Conservation (phyloP, 495 filamentous ascomycete species). For the Hypoxylon fragiforme region DNA sequence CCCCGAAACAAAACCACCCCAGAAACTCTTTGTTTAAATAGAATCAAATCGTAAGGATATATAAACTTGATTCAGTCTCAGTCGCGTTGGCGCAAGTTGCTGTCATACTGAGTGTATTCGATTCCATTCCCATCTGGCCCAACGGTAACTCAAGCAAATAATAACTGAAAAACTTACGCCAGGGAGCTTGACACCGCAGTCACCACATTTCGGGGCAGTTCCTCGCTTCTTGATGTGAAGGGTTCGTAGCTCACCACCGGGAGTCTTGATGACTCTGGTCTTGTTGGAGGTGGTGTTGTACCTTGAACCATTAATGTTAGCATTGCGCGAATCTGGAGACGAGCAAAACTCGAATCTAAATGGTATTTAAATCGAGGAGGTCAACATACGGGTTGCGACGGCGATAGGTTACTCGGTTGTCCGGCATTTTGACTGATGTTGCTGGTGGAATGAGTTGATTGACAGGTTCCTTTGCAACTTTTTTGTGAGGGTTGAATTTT, state of each 20-base stretch:
- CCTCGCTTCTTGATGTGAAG: constrained; percentile 99
- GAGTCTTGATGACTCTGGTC: constrained; percentile 93
- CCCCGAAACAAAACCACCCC: no score
- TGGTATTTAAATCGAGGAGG: constrained; percentile 9
- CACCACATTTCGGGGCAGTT: constrained; percentile 96
- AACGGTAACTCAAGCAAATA: background rate
- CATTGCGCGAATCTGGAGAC: constrained; percentile 10
- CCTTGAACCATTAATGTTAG: constrained; percentile 49
- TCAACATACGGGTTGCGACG: constrained; percentile 86
- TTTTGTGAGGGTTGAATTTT: constrained; percentile 53
- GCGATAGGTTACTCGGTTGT: constrained; percentile 66
- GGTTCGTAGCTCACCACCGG: constrained; percentile 89
- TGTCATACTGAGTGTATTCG: background rate
- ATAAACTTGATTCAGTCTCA: no score
- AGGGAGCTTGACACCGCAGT: constrained; percentile 93
- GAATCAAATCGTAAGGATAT: no score
- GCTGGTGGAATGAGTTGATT: constrained; percentile 48
- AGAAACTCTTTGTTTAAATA: no score
- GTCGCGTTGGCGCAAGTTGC: background rate
- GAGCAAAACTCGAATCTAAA: constrained; percentile 14
- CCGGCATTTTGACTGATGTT: constrained; percentile 64
- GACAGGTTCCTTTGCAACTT: constrained; percentile 45
- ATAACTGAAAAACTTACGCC: constrained; percentile 68
- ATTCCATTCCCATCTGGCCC: background rate
- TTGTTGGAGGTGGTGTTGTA: constrained; percentile 99